Evolutionary conservation across 2,329 filamentous ascomycete species (phyloP).

Genomic region (Alternaria gansuensis): DNA sequence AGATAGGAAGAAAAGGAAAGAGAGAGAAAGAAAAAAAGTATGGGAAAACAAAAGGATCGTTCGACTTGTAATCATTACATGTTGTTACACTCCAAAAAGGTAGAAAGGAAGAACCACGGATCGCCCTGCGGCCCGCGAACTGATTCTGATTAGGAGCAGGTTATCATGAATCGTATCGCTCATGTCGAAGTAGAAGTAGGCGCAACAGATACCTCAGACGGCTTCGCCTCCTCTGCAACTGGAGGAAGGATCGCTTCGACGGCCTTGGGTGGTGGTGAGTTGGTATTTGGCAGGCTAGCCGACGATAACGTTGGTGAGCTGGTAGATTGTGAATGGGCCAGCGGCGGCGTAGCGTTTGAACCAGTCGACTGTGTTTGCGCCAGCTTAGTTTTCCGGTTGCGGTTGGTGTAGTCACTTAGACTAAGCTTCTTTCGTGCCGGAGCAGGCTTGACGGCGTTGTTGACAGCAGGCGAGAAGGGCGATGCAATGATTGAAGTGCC

Average conservation of each 20-base stretch:
- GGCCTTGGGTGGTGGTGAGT: conserved; percentile 41
- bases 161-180: conserved; percentile 40
- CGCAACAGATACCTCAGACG: conserved; percentile 21
- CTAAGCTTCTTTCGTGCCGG: conserved; percentile 61
- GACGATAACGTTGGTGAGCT: conserved; percentile 47
- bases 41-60: conserved; percentile 26
- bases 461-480: conserved; percentile 53
- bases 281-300: conserved; percentile 42
- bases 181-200: conserved; percentile 36
- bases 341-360: conserved; percentile 35
- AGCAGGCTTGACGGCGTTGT: conserved; percentile 53
- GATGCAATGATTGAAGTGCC: conserved; percentile 33
- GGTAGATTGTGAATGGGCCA: conserved; percentile 36
- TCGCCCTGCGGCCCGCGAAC: conserved; percentile 32
- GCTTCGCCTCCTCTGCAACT: conserved; percentile 40
- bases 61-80: conserved; percentile 43
- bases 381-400: conserved; percentile 55
- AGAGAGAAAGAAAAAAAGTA: conserved; percentile 18
- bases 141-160: conserved; percentile 31
- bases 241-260: conserved; percentile 39
- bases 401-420: conserved; percentile 61
- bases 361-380: conserved; percentile 42
- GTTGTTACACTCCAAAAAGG: conserved; percentile 42
- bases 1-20: conserved; percentile 22
- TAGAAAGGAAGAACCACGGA: conserved; percentile 28